Evolutionary conservation across 352 stramenopile genomes (phyloP).

Genomic region (Phytopythium aichiense): DNA sequence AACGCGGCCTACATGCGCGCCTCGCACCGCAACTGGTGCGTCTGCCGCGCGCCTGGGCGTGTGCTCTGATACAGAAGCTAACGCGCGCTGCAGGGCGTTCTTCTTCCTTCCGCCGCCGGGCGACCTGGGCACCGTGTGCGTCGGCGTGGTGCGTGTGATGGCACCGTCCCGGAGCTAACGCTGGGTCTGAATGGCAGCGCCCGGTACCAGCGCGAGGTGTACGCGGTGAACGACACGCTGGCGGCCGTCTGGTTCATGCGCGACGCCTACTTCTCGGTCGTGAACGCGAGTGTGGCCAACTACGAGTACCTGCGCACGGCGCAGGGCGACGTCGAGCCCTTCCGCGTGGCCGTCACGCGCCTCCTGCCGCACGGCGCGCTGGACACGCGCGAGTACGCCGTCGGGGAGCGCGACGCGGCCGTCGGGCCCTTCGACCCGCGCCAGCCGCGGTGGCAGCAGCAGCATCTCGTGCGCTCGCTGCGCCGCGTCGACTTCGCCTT

Average conservation of each 20-base stretch:
- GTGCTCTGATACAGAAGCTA: neutral
- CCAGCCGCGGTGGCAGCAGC: slow-evolving; percentile 28
- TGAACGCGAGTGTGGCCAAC: slow-evolving; percentile 63
- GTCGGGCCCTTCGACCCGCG: slow-evolving; percentile 62
- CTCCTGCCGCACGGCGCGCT: slow-evolving; percentile 25
- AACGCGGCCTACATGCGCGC: slow-evolving; percentile 84
- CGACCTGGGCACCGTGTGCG: slow-evolving; percentile 52
- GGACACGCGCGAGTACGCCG: slow-evolving; percentile 37
- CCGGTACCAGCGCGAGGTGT: slow-evolving; percentile 63
- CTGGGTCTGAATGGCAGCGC: slow-evolving; percentile 16
- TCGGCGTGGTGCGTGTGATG: neutral
- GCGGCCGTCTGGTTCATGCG: slow-evolving; percentile 58
- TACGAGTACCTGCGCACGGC: slow-evolving; percentile 60
- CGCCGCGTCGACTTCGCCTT: slow-evolving; percentile 44
- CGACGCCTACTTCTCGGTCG: slow-evolving; percentile 77
- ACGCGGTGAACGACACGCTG: slow-evolving; percentile 72
- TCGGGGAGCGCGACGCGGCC: slow-evolving; percentile 21
- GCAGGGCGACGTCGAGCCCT: slow-evolving; percentile 23
- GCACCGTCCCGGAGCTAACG: no score
- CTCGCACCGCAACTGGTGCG: slow-evolving; percentile 77
- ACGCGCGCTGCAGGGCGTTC: slow-evolving; percentile 44
- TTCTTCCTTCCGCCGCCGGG: slow-evolving; percentile 70
- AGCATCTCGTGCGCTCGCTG: slow-evolving; percentile 51
- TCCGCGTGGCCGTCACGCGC: slow-evolving; percentile 35
- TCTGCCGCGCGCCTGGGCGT: neutral